Evolutionary conservation across 108 stramenopile genomes (phyloP).

Genomic region (Schizochytrium sp.): DNA sequence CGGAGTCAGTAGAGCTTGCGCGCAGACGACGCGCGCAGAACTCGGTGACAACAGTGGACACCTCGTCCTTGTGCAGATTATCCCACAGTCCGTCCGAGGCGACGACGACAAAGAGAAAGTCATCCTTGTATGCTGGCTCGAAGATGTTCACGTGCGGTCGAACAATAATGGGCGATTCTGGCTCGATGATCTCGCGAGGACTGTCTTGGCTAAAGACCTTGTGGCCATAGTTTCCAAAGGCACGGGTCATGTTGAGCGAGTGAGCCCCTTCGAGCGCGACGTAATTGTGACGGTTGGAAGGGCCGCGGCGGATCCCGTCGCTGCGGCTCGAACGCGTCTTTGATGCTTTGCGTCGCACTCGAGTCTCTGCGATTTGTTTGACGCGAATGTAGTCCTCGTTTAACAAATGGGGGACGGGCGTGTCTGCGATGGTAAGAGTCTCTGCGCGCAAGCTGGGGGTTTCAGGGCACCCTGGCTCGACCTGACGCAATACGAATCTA

Average conservation of each 20-base stretch:
- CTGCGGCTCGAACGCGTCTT: background rate
- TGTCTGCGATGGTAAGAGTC: background rate
- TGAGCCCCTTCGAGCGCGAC: slow-evolving; percentile 9
- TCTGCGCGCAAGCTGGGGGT: background rate
- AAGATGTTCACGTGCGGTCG: slow-evolving; percentile 4
- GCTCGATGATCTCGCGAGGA: background rate
- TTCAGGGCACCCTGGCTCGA: background rate
- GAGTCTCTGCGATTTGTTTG: background rate
- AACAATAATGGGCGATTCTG: background rate
- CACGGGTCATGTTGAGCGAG: slow-evolving; percentile 5
- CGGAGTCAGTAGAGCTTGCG: background rate
- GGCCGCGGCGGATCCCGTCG: slow-evolving; percentile 4
- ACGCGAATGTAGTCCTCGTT: slow-evolving; percentile 5
- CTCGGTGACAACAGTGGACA: background rate
- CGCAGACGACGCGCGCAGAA: background rate
- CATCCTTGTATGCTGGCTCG: slow-evolving; percentile 1
- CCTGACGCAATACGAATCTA: background rate
- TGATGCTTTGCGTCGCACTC: background rate
- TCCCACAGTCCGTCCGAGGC: slow-evolving; percentile 18
- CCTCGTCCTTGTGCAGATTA: background rate
- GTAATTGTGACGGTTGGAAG: background rate
- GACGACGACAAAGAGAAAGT: background rate
- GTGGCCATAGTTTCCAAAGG: slow-evolving; percentile 10
- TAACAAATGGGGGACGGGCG: background rate
- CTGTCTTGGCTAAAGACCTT: background rate